Base-by-base conservation (phyloP, 306 rosid genomes). In the Delonix regia region DNA sequence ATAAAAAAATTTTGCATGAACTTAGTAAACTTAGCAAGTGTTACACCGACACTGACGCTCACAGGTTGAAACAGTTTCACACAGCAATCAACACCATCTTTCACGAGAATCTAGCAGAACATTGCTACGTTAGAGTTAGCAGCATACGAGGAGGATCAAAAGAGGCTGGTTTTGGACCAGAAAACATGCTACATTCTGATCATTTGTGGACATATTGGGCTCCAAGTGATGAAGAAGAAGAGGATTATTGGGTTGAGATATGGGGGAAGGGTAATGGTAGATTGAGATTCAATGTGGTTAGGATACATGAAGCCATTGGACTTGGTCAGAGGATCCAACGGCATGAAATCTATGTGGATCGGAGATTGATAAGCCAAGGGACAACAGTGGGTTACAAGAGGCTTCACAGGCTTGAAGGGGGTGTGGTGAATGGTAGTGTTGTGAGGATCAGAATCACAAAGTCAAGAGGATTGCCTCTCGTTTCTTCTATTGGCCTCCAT, bases 241-340 rank as follows among this genome's bases (percentile, higher is more conserved):
- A 38, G 51, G 90, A 83, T 24, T 88, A 87, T 42, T 92, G 97
- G 99, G 68, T 94, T 82, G 91, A 92, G 73, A 70, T 94, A 24
- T 72, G 82, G 79, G 78, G 82, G 9, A 67, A 28, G 15, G 66
- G 28, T 0, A 57, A 41, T 24, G 79, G 62, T 71, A 76, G 69
- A 68, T 49, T 92, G 67, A 88, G 88, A 75, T 92, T 91, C 87
- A 92, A 95, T 80, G 99, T 91, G 76, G 73, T 95, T 34, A 86
- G 97, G 83, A 88, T 94, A 48, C 98, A 94, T 81, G 98, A 92
- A 74, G 97, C 98, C 12, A 92, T 92, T 15, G 97, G 98, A 71
- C 91, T 94, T 60, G 98, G 97, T 51, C 97, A 94, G 77, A 87
- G 98, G 83, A 90, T 94, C 81, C 7, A 82, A 87, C 39, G 16